A percentile compares a stretch with the other conserved stretches of the same genome.
Evolutionary conservation across 371 early-diverging fungal species (phyloP).

Genomic region (Mortierella sp.): DNA sequence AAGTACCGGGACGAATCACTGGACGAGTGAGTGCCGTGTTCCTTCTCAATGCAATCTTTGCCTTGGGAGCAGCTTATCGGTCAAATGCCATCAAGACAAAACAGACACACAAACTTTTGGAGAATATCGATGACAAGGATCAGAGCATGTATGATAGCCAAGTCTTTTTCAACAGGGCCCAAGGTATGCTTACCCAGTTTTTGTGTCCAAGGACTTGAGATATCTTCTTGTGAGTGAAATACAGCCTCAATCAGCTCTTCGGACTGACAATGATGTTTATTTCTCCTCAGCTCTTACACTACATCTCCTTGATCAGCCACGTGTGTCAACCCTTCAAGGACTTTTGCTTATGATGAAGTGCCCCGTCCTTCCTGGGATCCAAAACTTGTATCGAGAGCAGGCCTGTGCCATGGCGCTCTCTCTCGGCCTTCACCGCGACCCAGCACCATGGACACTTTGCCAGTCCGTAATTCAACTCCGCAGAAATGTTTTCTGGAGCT

Average conservation of each 20-base stretch:
- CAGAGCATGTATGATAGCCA: slow-evolving; percentile 22
- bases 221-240: neutral
- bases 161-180: slow-evolving; percentile 35
- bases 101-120: slow-evolving; percentile 23
- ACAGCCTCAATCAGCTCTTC: neutral
- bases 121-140: slow-evolving; percentile 11
- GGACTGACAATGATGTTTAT: neutral
- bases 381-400: slow-evolving; percentile 50
- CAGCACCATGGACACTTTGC: slow-evolving; percentile 48
- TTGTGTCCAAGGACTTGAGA: neutral
- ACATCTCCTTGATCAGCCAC: slow-evolving; percentile 43
- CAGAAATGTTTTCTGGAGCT: slow-evolving; percentile 52
- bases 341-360: slow-evolving; percentile 50
- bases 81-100: slow-evolving; percentile 46
- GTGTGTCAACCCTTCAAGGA: slow-evolving; percentile 43
- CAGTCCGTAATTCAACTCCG: slow-evolving; percentile 50
- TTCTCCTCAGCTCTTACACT: slow-evolving; percentile 18
- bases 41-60: slow-evolving; percentile 50
- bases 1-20: slow-evolving; percentile 36
- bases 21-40: slow-evolving; percentile 49
- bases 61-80: slow-evolving; percentile 49
- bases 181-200: slow-evolving; percentile 16
- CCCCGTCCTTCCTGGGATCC: slow-evolving; percentile 47
- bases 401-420: slow-evolving; percentile 52
- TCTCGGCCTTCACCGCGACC: slow-evolving; percentile 50